Base-by-base conservation (phyloP, 208 protist species). In the Crithidia expoeki region DNA sequence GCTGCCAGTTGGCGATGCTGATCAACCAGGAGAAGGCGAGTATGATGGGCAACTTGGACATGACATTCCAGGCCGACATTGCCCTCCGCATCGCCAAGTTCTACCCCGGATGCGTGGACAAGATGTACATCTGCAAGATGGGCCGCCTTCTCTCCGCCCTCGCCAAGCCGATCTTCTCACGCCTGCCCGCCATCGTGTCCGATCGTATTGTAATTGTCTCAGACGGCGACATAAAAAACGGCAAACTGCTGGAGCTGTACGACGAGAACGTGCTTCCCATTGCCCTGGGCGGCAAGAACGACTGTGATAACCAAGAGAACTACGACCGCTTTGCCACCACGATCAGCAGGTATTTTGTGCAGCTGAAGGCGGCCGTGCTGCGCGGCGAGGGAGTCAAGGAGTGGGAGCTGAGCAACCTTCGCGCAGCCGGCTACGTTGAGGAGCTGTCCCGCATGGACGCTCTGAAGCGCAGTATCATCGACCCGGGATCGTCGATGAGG, bases 91-190 rank as follows among this genome's bases (percentile, higher is more conserved):
- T 94, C 14, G 66, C 82, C 49, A 94, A 92, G 76, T 94, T 76
- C 72, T 94, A 89, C 67, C 89, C 89, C 6, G 86, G 86, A 1
- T 74, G 60, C 33, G 74, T 94, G 19, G 86, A 85, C 59, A 88
- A 88, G 77, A 89, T 94, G 55, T 92, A 90, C 65, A 77, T 94
- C 27, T 92, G 86, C 74, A 92, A 89, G 27, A 94, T 94, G 89
- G 77, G 80, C 34, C 68, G 77, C 6, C 72, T 80, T 9, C 67
- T 94, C 27, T 50, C 83, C 0, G 55, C 75, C 30, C 32, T 90
- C 47, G 84, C 84, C 38, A 94, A 94, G 71, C 86, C 89, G 19
- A 75, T 94, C 27, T 89, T 94, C 44, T 80, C 72, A 2, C 77
- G 79, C 14, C 74, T 94, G 19, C 89, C 89, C 25, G 32, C 79